Percentiles rank a stretch among this genome's conserved stretches.
Evolutionary conservation across 2,329 filamentous ascomycete genomes (phyloP).

Genomic region (Aaosphaeria arxii): DNA sequence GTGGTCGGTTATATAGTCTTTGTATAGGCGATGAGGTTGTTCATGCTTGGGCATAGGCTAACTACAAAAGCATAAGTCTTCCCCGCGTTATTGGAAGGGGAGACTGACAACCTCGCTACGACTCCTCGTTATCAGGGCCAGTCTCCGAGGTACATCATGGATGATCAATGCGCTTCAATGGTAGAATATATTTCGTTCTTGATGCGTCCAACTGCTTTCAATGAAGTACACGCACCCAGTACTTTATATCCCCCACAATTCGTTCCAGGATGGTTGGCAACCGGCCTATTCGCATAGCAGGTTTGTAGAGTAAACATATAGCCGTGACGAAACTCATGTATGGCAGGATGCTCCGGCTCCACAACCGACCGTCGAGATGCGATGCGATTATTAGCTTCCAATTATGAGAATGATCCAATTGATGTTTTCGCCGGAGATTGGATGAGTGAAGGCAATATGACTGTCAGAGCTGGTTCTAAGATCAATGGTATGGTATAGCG

Average conservation of each 20-base stretch:
- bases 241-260: neutral
- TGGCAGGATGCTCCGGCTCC: conserved; percentile 28
- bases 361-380: conserved; percentile 30
- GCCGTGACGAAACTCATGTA: neutral
- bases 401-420: conserved; percentile 24
- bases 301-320: conserved; percentile 3
- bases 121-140: conserved; percentile 10
- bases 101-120: conserved; percentile 12
- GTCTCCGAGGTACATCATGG: conserved; percentile 10
- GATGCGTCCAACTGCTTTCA: neutral
- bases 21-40: no score
- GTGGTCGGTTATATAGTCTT: no score
- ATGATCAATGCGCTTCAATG: neutral
- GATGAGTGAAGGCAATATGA: conserved; percentile 34
- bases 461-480: conserved; percentile 19
- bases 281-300: conserved; percentile 20
- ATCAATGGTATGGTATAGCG: conserved; percentile 12
- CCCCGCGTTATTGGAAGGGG: no score
- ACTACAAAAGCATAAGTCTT: no score
- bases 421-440: conserved; percentile 32
- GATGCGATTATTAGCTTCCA: conserved; percentile 25
- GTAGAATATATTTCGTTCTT: conserved; percentile 1
- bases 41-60: no score
- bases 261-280: conserved; percentile 11
- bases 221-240: neutral